A percentile compares a stretch with the other conserved stretches of the same genome.
Evolutionary conservation across 2,329 filamentous ascomycete species (phyloP).

Genomic region (Cryphonectria radicalis): DNA sequence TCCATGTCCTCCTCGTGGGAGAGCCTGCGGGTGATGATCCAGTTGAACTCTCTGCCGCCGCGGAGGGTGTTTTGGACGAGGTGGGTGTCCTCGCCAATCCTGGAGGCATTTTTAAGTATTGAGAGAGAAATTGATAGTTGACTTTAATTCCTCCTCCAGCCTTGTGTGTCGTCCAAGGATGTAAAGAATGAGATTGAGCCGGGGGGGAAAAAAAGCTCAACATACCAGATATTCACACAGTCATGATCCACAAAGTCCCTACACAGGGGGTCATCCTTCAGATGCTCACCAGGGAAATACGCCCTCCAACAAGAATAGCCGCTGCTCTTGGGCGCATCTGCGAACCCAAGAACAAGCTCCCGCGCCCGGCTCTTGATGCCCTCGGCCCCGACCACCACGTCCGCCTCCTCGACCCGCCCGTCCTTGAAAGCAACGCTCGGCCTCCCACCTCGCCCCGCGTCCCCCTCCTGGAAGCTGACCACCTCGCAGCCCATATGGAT

Average conservation of each 20-base stretch:
- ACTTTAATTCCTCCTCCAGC: background rate
- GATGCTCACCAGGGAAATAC: slow-evolving; percentile 45
- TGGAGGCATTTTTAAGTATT: background rate
- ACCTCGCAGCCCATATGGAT: slow-evolving; percentile 47
- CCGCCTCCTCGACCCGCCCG: slow-evolving; percentile 45
- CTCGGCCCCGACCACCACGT: slow-evolving; percentile 57
- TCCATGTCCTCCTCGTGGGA: slow-evolving; percentile 47
- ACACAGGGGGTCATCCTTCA: slow-evolving; percentile 42
- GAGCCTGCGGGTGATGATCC: slow-evolving; percentile 51
- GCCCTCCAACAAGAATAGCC: slow-evolving; percentile 59
- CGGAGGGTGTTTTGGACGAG: slow-evolving; percentile 49
- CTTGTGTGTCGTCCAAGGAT: background rate
- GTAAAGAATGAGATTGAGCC: slow-evolving; percentile 6
- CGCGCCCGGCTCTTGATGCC: slow-evolving; percentile 56
- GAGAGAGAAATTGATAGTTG: background rate
- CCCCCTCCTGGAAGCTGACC: slow-evolving; percentile 42
- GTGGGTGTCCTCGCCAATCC: slow-evolving; percentile 49
- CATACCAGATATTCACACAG: slow-evolving; percentile 48
- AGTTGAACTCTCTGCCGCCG: slow-evolving; percentile 49
- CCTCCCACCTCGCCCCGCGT: slow-evolving; percentile 14
- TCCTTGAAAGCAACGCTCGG: slow-evolving; percentile 42
- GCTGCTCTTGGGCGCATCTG: slow-evolving; percentile 55
- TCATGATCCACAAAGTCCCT: slow-evolving; percentile 48
- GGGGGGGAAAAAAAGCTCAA: background rate
- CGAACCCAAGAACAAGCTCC: slow-evolving; percentile 55